These are phyloP conservation scores for Crithidia expoeki DNA, from an alignment of 208 protist species.

Conservation along the genomic window DNA sequence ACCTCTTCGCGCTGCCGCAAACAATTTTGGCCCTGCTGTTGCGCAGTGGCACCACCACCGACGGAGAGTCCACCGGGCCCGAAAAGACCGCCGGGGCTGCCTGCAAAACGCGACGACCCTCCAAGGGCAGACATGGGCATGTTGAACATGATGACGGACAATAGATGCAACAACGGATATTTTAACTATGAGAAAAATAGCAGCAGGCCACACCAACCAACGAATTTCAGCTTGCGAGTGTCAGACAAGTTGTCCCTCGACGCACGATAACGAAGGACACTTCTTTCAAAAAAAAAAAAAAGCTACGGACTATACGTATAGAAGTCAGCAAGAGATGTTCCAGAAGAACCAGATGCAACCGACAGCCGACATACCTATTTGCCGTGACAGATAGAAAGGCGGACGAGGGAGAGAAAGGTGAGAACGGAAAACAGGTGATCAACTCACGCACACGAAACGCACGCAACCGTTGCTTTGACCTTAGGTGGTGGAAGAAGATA, in stretches of 20 bases:
- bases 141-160: conserved; percentile 17
- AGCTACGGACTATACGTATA: conserved; percentile 5
- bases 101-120: conserved; percentile 3
- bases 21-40: conserved; percentile 42
- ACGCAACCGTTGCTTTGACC: too few species aligned
- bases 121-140: conserved; percentile 19
- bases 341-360: not conserved
- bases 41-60: not conserved
- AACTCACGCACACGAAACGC: too few species aligned
- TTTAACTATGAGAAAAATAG: too few species aligned
- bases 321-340: not conserved
- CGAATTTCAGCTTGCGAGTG: too few species aligned
- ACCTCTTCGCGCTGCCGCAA: conserved; percentile 73
- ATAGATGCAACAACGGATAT: too few species aligned
- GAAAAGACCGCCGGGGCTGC: conserved; percentile 2
- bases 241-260: too few species aligned
- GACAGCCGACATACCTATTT: too few species aligned
- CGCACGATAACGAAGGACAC: too few species aligned
- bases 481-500: too few species aligned
- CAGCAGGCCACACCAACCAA: not conserved
- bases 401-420: not conserved
- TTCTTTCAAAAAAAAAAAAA: conserved; percentile 16
- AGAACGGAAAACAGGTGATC: not conserved
- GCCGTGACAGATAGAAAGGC: not conserved
- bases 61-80: not conserved